Evolutionary conservation across 73 alveolate genomes (phyloP), one percentile per base, ranked within the genome.

Genomic region (Blepharisma stoltei): DNA sequence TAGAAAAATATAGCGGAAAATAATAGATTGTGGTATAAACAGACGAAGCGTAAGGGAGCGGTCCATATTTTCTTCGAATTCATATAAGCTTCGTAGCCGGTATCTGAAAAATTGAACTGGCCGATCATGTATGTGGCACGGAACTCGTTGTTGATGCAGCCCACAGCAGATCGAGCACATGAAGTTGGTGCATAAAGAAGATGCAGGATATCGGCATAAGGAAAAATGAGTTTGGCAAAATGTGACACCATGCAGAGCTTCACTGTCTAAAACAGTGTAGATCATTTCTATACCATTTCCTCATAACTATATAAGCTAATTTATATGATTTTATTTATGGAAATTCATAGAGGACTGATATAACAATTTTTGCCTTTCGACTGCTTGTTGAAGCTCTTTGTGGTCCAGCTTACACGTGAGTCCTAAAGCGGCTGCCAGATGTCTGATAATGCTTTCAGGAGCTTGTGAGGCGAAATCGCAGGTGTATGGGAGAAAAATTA

Each of bases 221-320:
- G 32, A 18, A 46, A 69, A 69, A 60, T 60, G 73, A 25, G 76
- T 44, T 9, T 69, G 71, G 38, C 79, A 69, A 69, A 18, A 69
- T 7, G 75, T 69, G 25, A 69, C 79, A 0, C 79, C 79, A 69
- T 69, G 79, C 11, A 69, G 65, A 37, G 79, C 79, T 69, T 69
- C 79, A 69, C 79, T 69, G 45, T 69, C 79, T 18, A 9, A 11
- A 46, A 69, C 60, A n/a, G 79, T 69, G 60, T 69, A 69, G 5
- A 69, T 14, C 25, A 69, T n/a, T 43, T 69, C 79, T 14, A n/a
- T n/a, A n/a, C n/a, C n/a, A n/a, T n/a, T n/a, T n/a, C n/a, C n/a
- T n/a, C n/a, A n/a, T n/a, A n/a, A n/a, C n/a, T n/a, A n/a, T n/a
- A n/a, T n/a, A n/a, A n/a, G n/a, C n/a, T n/a, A n/a, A n/a, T n/a